These are phyloP conservation scores for Tubosaeta sp. DNA, from an alignment of 768 basidiomycete genomes.

Conservation along the genomic window DNA sequence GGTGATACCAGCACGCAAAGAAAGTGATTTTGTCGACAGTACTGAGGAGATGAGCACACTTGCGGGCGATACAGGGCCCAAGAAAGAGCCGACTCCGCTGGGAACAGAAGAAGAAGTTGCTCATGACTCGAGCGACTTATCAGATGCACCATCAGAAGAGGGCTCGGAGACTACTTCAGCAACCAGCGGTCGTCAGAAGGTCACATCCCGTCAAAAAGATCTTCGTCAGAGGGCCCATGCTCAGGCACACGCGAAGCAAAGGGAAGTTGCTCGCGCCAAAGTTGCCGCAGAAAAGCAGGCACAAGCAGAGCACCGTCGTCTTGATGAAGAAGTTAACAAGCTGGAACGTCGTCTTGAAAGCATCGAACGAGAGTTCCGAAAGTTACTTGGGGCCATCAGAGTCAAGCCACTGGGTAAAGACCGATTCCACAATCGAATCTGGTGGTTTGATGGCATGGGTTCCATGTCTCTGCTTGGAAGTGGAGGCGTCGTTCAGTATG, in stretches of 20 bases:
- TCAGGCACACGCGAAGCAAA: slow-evolving; percentile 65
- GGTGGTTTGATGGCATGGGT: slow-evolving; percentile 99
- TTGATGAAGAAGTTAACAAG: slow-evolving; percentile 86
- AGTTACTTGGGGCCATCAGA: slow-evolving; percentile 78
- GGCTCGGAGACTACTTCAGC: slow-evolving; percentile 58
- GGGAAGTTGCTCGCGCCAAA: slow-evolving; percentile 74
- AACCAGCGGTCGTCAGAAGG: slow-evolving; percentile 37
- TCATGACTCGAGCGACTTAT: slow-evolving; percentile 67
- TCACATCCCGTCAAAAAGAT: slow-evolving; percentile 47
- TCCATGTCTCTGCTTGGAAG: slow-evolving; percentile 73
- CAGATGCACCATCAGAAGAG: slow-evolving; percentile 62
- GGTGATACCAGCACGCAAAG: slow-evolving; percentile 7
- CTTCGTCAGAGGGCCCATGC: slow-evolving; percentile 52
- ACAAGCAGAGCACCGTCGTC: slow-evolving; percentile 73
- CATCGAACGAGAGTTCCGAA: slow-evolving; percentile 92
- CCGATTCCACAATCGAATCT: slow-evolving; percentile 90
- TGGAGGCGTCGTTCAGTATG: slow-evolving; percentile 77
- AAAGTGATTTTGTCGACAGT: slow-evolving; percentile 35
- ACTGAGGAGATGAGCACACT: slow-evolving; percentile 72
- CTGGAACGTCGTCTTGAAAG: slow-evolving; percentile 75
- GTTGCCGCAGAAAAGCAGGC: slow-evolving; percentile 79
- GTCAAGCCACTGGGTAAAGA: slow-evolving; percentile 89
- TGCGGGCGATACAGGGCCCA: slow-evolving; percentile 46
- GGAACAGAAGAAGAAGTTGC: slow-evolving; percentile 49
- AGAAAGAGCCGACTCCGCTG: slow-evolving; percentile 42